Conservation (phyloP, 1,139 yeast genomes). For the Debaryomyces coudertii region DNA sequence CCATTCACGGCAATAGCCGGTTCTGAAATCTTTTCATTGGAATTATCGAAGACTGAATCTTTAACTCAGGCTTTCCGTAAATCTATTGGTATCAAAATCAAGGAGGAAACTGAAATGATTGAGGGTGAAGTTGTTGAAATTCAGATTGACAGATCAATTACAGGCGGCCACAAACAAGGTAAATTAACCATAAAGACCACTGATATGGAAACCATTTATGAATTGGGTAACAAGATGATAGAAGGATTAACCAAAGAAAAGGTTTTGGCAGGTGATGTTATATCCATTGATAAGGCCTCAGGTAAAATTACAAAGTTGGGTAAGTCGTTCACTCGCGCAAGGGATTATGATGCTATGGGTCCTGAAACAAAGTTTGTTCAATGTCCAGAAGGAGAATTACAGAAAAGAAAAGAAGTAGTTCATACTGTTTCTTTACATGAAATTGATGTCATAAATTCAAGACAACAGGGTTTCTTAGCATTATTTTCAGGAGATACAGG, state of each 20-base stretch:
- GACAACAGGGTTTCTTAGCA: slow-evolving; percentile 97
- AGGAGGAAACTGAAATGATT: slow-evolving; percentile 94
- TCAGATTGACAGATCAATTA: slow-evolving; percentile 92
- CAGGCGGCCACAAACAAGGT: slow-evolving; percentile 98
- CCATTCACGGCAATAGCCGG: slow-evolving; percentile 97
- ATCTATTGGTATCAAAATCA: slow-evolving; percentile 91
- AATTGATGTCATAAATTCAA: slow-evolving; percentile 95
- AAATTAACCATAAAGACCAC: slow-evolving; percentile 96
- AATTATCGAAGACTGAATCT: slow-evolving; percentile 92
- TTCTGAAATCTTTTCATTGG: slow-evolving; percentile 89
- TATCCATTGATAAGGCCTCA: slow-evolving; percentile 91
- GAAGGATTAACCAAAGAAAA: slow-evolving; percentile 94
- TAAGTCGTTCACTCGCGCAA: slow-evolving; percentile 90
- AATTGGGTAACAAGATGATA: slow-evolving; percentile 95
- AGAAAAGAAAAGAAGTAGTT: slow-evolving; percentile 90
- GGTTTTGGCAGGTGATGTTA: slow-evolving; percentile 96
- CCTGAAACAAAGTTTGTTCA: slow-evolving; percentile 97
- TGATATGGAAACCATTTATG: slow-evolving; percentile 98
- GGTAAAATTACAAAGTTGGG: slow-evolving; percentile 95
- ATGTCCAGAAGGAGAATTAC: slow-evolving; percentile 98
- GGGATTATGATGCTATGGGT: slow-evolving; percentile 99
- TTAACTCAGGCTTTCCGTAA: slow-evolving; percentile 94
- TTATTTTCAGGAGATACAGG: slow-evolving; percentile 97
- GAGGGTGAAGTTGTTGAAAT: slow-evolving; percentile 99
- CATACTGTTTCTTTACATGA: slow-evolving; percentile 97